A percentile compares a stretch with the other conserved stretches of the same genome.
Evolutionary conservation across 169 alveolate genomes (phyloP).

Genomic region (Eimeria tenella): DNA sequence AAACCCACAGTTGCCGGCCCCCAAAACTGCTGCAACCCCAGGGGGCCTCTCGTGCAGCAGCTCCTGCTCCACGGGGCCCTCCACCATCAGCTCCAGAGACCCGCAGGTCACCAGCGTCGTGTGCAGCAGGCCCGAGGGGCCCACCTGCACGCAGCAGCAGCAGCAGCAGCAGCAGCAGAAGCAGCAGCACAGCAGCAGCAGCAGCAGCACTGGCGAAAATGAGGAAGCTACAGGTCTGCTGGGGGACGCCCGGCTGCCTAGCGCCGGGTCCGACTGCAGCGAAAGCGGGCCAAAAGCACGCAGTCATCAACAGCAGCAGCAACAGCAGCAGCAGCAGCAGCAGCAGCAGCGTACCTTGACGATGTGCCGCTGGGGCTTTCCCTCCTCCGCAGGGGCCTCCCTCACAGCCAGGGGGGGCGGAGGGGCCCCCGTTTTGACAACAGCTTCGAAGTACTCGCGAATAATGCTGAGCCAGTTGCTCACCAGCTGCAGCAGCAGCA

Average conservation of each 20-base stretch:
- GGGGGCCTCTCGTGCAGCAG: constrained; percentile 23
- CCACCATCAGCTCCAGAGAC: constrained; percentile 65
- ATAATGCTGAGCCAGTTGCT: constrained; percentile 69
- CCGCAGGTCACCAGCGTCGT: constrained; percentile 70
- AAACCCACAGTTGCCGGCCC: constrained; percentile 74
- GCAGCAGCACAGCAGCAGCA: constrained; percentile 14
- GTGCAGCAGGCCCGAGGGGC: constrained; percentile 50
- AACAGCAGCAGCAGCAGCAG: neutral
- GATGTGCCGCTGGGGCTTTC: constrained; percentile 13
- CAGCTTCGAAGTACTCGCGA: constrained; percentile 62
- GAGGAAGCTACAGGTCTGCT: no score
- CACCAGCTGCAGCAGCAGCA: constrained; percentile 49
- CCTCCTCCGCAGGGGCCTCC: constrained; percentile 32
- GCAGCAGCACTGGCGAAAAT: neutral
- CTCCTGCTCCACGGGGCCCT: constrained; percentile 63
- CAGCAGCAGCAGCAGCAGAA: constrained; percentile 26
- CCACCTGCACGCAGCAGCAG: constrained; percentile 18
- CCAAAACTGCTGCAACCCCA: constrained; percentile 59
- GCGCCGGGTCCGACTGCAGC: neutral
- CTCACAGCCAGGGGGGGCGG: constrained; percentile 63
- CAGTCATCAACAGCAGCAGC: constrained; percentile 4
- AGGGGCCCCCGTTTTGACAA: constrained; percentile 71
- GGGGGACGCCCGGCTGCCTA: no score
- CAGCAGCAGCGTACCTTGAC: constrained; percentile 60
- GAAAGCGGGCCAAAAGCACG: neutral